Evolutionary conservation across 139 green algal species (phyloP).

Genomic region (Asterochloris sp.): DNA sequence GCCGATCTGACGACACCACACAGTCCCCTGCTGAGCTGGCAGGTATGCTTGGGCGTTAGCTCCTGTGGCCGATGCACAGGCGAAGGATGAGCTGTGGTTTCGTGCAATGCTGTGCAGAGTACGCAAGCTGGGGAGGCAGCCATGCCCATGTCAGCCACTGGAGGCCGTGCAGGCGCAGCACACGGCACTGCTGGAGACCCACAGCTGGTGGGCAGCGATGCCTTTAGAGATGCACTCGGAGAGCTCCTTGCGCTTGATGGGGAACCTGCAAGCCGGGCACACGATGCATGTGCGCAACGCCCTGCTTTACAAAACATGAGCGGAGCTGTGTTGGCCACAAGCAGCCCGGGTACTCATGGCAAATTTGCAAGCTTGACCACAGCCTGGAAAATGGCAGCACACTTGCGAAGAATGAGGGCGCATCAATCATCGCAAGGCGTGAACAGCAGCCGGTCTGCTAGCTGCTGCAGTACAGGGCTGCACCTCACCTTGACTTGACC

Average conservation of each 20-base stretch:
- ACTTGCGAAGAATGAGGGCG: not conserved
- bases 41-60: slow-evolving; percentile 6
- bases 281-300: too few relatives aligned
- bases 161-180: too few relatives aligned
- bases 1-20: not conserved
- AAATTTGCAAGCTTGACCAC: too few relatives aligned
- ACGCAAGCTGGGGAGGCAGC: not conserved
- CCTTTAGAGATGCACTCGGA: too few relatives aligned
- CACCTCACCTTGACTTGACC: slow-evolving; percentile 28
- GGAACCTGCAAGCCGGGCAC: too few relatives aligned
- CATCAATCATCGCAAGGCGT: not conserved
- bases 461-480: not conserved
- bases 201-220: too few relatives aligned
- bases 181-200: too few relatives aligned
- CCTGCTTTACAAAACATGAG: too few relatives aligned
- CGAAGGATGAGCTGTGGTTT: not conserved
- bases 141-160: not conserved
- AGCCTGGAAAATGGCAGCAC: too few relatives aligned
- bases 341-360: too few relatives aligned
- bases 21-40: not conserved
- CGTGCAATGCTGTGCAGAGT: not conserved
- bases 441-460: not conserved
- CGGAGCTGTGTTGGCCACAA: too few relatives aligned
- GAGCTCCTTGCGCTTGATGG: too few relatives aligned
- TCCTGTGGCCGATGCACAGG: not conserved